Conservation (phyloP, 2,329 filamentous ascomycete genomes). For the Ceratocystis diversiconidia region DNA sequence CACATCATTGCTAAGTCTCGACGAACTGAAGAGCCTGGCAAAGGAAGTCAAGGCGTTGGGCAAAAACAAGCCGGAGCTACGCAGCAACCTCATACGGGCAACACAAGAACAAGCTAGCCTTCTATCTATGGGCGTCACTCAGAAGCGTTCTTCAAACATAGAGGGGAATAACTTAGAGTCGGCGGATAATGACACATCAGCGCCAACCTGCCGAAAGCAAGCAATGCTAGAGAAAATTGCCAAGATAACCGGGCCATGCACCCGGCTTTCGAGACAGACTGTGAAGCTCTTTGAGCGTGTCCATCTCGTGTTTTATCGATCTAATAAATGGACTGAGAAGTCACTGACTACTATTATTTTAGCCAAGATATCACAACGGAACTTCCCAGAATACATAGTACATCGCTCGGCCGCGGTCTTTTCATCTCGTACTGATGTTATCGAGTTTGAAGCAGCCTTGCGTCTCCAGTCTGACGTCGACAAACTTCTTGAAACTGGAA, state of each 20-base stretch:
- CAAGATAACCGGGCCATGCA: slow-evolving; percentile 63
- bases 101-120: slow-evolving; percentile 64
- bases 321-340: slow-evolving; percentile 94
- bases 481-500: slow-evolving; percentile 64
- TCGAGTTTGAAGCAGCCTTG: slow-evolving; percentile 83
- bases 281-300: slow-evolving; percentile 84
- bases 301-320: slow-evolving; percentile 90
- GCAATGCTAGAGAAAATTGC: slow-evolving; percentile 57
- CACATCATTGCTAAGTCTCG: slow-evolving; percentile 63
- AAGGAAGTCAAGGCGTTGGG: slow-evolving; percentile 79
- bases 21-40: slow-evolving; percentile 72
- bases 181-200: neutral
- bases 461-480: slow-evolving; percentile 72
- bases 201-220: neutral
- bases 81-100: slow-evolving; percentile 56
- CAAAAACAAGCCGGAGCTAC: slow-evolving; percentile 71
- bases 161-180: slow-evolving; percentile 24
- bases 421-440: slow-evolving; percentile 52
- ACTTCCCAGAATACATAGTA: slow-evolving; percentile 83
- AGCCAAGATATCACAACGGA: slow-evolving; percentile 72
- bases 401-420: slow-evolving; percentile 86
- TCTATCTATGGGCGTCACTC: slow-evolving; percentile 40
- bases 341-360: slow-evolving; percentile 90
- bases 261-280: slow-evolving; percentile 58
- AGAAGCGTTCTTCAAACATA: neutral